These are phyloP conservation scores for Chenopodium quinoa DNA, from an alignment of 148 eudicot genomes.

Conservation along the genomic window DNA sequence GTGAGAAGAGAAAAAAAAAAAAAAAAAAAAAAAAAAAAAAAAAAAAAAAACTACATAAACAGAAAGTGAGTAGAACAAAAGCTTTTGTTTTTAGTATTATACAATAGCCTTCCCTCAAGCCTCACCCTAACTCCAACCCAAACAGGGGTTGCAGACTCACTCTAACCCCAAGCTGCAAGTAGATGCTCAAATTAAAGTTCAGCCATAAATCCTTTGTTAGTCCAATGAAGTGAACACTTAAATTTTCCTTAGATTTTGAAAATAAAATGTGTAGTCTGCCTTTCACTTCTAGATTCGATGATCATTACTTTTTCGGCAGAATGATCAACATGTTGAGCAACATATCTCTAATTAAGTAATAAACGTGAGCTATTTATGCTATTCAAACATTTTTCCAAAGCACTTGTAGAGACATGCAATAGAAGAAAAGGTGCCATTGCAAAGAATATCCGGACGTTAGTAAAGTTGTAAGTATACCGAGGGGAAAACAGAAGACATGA, in stretches of 20 bases:
- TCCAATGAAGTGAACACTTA: neutral
- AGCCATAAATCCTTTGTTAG: neutral
- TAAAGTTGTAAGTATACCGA: neutral
- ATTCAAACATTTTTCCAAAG: neutral
- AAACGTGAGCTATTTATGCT: too few species aligned
- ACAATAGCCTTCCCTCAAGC: neutral
- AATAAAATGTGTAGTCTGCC: neutral
- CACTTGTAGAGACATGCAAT: neutral
- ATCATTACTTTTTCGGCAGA: neutral
- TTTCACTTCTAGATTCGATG: neutral
- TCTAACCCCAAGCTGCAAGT: neutral
- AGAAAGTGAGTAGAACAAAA: too few species aligned
- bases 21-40: too few species aligned
- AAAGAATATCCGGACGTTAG: neutral
- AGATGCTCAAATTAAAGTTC: neutral
- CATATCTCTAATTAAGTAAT: neutral
- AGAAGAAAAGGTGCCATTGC: neutral
- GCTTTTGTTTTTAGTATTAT: too few species aligned
- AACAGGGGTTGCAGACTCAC: neutral
- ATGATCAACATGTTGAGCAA: neutral
- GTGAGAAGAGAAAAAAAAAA: too few species aligned
- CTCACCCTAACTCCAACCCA: neutral
- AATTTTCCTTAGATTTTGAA: neutral
- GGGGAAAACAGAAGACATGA: neutral
- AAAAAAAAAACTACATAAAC: too few species aligned